Conservation (phyloP, 345 rosid genomes). For the Viola odorata region DNA sequence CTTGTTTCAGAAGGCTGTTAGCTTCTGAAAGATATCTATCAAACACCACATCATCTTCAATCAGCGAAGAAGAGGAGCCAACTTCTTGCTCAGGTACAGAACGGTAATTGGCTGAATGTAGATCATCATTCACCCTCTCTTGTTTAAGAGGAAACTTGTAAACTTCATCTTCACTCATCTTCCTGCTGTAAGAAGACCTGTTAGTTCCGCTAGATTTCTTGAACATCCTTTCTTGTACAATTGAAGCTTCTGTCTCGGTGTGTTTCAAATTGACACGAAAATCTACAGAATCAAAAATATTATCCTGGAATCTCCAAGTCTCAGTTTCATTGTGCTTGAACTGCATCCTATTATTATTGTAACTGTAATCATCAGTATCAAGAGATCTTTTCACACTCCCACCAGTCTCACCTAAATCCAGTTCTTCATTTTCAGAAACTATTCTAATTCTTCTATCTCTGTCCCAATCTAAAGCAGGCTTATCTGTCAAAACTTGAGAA, state of each 20-base stretch:
- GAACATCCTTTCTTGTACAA: conserved; percentile 26
- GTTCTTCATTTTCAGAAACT: conserved; percentile 17
- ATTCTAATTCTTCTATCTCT: conserved; percentile 18
- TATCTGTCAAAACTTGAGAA: conserved; percentile 20
- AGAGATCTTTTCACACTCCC: conserved; percentile 23
- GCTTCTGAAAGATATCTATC: conserved; percentile 51
- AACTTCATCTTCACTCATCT: conserved; percentile 23
- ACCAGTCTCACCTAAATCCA: conserved; percentile 12
- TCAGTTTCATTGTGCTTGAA: conserved; percentile 25
- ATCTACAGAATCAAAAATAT: conserved; percentile 33
- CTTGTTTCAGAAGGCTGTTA: conserved; percentile 44
- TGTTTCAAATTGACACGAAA: conserved; percentile 26
- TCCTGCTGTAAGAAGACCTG: conserved; percentile 26
- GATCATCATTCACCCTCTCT: conserved; percentile 21
- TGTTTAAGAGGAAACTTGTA: conserved; percentile 24
- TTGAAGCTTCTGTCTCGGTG: conserved; percentile 35
- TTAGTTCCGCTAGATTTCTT: conserved; percentile 28
- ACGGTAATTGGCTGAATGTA: conserved; percentile 12
- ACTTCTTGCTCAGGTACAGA: conserved; percentile 17
- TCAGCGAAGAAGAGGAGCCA: conserved; percentile 31
- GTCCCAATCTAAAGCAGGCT: conserved; percentile 19
- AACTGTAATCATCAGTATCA: conserved; percentile 22
- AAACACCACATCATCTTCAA: conserved; percentile 45
- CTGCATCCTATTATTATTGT: conserved; percentile 25
- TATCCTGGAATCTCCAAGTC: conserved; percentile 28